Percentiles rank a stretch among this genome's conserved stretches.
These are phyloP conservation scores for Gentiana dahurica DNA, from an alignment of 257 asterid species.

Conservation along the genomic window DNA sequence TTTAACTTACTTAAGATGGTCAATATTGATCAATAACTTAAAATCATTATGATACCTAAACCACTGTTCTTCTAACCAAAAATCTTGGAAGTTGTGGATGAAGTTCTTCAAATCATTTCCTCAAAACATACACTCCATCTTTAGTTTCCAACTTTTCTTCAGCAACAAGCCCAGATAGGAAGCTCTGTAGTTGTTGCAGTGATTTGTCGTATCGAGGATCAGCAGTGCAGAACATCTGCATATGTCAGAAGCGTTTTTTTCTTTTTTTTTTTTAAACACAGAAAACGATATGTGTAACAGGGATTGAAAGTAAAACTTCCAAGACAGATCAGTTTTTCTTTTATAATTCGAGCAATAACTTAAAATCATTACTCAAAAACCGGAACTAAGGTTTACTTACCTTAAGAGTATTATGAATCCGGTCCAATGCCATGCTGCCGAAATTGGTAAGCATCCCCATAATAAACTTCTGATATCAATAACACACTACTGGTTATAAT, in stretches of 20 bases:
- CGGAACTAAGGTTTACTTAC: constrained; percentile 19
- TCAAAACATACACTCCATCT: constrained; percentile 65
- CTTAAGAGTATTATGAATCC: constrained; percentile 95
- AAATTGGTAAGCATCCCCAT: constrained; percentile 94
- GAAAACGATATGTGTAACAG: neutral
- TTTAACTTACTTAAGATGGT: no score
- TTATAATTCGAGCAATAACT: no score
- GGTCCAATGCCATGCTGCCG: constrained; percentile 95
- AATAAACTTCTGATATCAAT: constrained; percentile 66
- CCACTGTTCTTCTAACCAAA: no score
- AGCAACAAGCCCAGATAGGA: constrained; percentile 75
- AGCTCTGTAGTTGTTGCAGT: constrained; percentile 87
- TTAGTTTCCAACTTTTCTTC: constrained; percentile 84
- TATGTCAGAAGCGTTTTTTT: constrained; percentile 3
- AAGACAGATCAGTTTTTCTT: no score
- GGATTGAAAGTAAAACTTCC: no score
- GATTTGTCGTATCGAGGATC: constrained; percentile 95
- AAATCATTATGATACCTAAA: no score
- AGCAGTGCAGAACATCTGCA: constrained; percentile 88
- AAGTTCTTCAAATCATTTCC: constrained; percentile 27
- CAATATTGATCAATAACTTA: no score
- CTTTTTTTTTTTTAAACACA: neutral
- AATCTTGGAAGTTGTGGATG: no score
- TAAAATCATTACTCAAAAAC: neutral
- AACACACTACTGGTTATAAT: neutral